Conservation (phyloP, 176 grass and related monocot genomes). For the Carex myosuroides region DNA sequence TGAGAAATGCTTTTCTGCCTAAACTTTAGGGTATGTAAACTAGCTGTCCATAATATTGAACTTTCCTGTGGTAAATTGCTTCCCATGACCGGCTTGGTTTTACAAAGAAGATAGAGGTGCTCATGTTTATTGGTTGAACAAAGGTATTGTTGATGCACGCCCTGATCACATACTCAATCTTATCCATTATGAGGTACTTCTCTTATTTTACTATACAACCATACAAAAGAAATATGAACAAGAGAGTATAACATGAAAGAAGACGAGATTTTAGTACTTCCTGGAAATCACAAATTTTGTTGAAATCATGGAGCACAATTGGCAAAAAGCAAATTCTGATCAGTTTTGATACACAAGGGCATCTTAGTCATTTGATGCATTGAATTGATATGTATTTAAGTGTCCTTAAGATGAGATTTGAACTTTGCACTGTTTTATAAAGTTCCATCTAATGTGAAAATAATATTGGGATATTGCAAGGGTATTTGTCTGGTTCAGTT, state of each 20-base stretch:
- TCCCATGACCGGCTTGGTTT: constrained; percentile 43
- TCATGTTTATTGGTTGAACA: constrained; percentile 68
- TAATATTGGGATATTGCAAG: not conserved
- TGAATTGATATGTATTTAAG: not conserved
- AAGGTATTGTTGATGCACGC: constrained; percentile 60
- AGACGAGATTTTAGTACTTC: not conserved
- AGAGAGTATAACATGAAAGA: not conserved
- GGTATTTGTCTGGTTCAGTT: not conserved
- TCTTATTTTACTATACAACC: not conserved
- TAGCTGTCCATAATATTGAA: not conserved
- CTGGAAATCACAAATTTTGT: not conserved
- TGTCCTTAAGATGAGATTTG: not conserved
- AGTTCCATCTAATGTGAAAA: not conserved
- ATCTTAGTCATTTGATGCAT: not conserved
- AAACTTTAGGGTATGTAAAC: not conserved
- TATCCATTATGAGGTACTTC: constrained; percentile 90
- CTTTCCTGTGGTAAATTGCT: constrained; percentile 5
- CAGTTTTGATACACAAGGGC: not conserved
- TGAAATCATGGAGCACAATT: not conserved
- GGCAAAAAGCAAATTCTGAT: not conserved
- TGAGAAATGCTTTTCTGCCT: not conserved
- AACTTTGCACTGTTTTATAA: not conserved
- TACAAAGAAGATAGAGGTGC: constrained; percentile 96
- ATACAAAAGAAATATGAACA: not conserved
- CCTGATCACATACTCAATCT: constrained; percentile 86